Evolutionary conservation across 495 filamentous ascomycete species (phyloP), one percentile per base, ranked within the genome.

Genomic region (Pseudotulostoma volvatum): DNA sequence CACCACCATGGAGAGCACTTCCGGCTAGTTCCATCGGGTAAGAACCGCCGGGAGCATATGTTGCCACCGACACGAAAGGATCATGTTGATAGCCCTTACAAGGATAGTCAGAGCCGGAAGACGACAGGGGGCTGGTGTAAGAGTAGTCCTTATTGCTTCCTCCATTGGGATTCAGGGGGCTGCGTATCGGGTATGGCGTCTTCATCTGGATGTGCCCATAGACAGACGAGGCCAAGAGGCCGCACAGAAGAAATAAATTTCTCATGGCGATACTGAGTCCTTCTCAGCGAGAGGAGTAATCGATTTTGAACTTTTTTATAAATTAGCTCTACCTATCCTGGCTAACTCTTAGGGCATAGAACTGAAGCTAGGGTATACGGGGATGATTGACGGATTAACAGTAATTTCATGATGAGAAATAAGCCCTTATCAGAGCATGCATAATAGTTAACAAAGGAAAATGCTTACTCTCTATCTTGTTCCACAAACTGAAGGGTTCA

Each of bases 1-100:
- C 87, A 31, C 87, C 86, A 31, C 77, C 79, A 53, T 95, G 87
- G 5, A 74, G 73, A 0, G 86, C 87, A 34, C 60, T 63, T 9
- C 64, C 64, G 16, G 51, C 37, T 11, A 67, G 39, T 31, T 56
- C 44, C 40, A 73, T 45, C 7, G 49, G 52, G 35, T 71, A 69
- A 8, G 43, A 35, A 14, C 47, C 39, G 9, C 67, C 68, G 1
- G 47, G 56, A n/a, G 35, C 37, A 47, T 70, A 72, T 28, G 50
- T 61, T 0, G 57, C 64, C 17, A 65, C 57, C 2, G 64, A 63
- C 2, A 49, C 39, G 40, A 66, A 69, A 7, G 56, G 31, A 36
- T 71, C 66, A 3, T 59, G 55, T 13, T 57, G 57, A 31, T 70
- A 69, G 21, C 68, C 68, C 45, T 72, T 72, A 49, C 68, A 72